Evolutionary conservation across 306 rosid species (phyloP), one percentile per base, ranked within the genome.

Genomic region (Prunus salicina): DNA sequence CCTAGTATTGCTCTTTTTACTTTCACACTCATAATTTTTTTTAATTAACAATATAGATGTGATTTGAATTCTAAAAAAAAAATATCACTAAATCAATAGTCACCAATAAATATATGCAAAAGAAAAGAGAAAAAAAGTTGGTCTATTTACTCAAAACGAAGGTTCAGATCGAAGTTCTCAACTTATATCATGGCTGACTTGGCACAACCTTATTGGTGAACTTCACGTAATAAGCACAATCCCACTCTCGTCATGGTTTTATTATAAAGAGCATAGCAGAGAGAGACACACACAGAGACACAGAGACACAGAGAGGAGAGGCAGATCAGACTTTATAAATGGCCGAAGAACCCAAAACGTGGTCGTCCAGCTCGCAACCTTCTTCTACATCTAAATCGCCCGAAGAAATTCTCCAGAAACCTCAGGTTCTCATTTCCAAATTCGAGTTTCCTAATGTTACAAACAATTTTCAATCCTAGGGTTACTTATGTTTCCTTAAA

Each of bases 271-370:
- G 24, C 3, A 46, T 5, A 65, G 22, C 52, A 16, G 12, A 12
- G 22, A 47, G 20, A 14, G 38, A 34, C 8, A 34, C 0, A 32
- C 7, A n/a, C n/a, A n/a, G n/a, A n/a, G n/a, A 1, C 38, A 32
- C 7, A 32, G 7, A 32, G 38, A 32, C 6, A 32, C 38, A 68
- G 20, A 14, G 34, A 67, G 72, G 11, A 19, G 53, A 56, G 34
- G 67, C 55, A 14, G 55, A 72, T 34, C 67, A 2, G 66, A 72
- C 15, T 19, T 70, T 3, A 20, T 34, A 24, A 69, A 91, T 91
- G 96, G 91, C 84, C 67, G 90, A 81, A 84, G 78, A 75, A 22
- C 82, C 84, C 46, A 72, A 82, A 78, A 80, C 83, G 81, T 70
- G 14, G 83, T 67, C 92, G 71, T 80, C 82, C 2, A 72, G 64